phyloP scores from a whole-genome alignment of 371 early-diverging fungal genomes.

The Choanephora cucurbitarum region DNA sequence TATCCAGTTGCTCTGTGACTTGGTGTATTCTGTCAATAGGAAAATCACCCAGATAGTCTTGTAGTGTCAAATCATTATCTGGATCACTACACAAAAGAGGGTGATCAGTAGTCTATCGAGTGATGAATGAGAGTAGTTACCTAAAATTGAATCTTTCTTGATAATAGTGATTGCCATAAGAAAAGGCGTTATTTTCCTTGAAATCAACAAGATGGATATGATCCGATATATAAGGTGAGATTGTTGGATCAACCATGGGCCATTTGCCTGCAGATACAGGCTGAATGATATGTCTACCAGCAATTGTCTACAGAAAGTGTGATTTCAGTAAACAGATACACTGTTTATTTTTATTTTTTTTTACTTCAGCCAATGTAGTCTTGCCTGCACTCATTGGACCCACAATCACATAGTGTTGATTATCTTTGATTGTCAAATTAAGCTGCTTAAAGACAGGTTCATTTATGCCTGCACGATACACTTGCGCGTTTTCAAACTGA shows the following conservation, averaged over 20 bases:
- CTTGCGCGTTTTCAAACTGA: conserved; percentile 39
- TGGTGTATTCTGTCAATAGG: conserved; percentile 14
- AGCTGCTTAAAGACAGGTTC: conserved; percentile 46
- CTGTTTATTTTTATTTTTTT: background rate
- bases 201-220: conserved; percentile 52
- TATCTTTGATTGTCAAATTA: conserved; percentile 27
- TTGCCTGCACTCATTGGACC: conserved; percentile 53
- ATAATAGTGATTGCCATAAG: conserved; percentile 52
- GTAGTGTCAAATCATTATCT: conserved; percentile 45
- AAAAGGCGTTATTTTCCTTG: conserved; percentile 48
- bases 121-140: conserved; percentile 13
- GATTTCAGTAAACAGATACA: background rate
- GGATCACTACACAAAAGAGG: conserved; percentile 35
- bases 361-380: conserved; percentile 52
- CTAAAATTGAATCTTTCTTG: conserved; percentile 63
- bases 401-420: conserved; percentile 45
- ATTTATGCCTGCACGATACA: conserved; percentile 38
- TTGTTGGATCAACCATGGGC: conserved; percentile 34
- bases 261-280: conserved; percentile 39
- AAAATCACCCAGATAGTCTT: conserved; percentile 21
- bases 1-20: conserved; percentile 35
- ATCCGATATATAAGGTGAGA: conserved; percentile 41
- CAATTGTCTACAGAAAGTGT: conserved; percentile 26
- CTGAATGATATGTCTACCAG: conserved; percentile 39
- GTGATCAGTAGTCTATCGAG: background rate